Conservation (phyloP, 2,329 filamentous ascomycete genomes). For the Bretziella fagacearum region DNA sequence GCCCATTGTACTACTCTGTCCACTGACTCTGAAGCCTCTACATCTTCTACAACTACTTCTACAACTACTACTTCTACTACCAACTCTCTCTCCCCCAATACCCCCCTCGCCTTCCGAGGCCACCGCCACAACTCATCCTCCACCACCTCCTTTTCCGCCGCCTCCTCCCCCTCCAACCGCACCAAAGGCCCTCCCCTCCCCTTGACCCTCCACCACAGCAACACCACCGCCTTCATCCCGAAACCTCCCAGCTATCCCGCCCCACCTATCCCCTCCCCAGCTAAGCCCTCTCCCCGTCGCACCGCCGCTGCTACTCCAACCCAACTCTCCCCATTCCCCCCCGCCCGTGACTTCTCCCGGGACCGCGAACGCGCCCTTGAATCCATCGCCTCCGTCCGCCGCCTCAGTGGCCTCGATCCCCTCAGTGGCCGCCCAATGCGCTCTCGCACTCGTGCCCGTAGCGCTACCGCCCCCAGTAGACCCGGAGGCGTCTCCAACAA, state of each 20-base stretch:
- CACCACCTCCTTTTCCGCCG: slow-evolving; percentile 7
- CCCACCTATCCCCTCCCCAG: neutral
- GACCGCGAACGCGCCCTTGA: neutral
- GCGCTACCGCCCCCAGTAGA: slow-evolving; percentile 3
- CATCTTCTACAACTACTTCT: neutral
- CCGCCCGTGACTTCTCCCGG: neutral
- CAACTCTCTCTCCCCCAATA: neutral
- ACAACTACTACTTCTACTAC: neutral
- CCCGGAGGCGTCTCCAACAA: neutral
- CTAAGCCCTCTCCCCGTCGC: neutral
- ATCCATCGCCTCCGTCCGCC: slow-evolving; percentile 2
- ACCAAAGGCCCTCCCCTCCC: slow-evolving; percentile 9
- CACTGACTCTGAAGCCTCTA: too few relatives aligned
- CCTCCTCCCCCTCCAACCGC: slow-evolving; percentile 3
- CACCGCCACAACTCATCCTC: slow-evolving; percentile 4
- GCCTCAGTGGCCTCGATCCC: neutral
- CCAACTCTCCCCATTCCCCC: slow-evolving; percentile 3
- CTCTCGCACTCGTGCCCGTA: slow-evolving; percentile 2
- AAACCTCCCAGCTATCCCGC: neutral
- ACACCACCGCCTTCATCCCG: neutral
- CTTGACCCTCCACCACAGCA: slow-evolving; percentile 4
- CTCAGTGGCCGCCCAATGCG: neutral
- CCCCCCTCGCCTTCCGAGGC: slow-evolving; percentile 3
- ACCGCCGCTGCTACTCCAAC: neutral
- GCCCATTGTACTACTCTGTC: too few relatives aligned